phyloP scores from a whole-genome alignment of 768 basidiomycete genomes.

The Calocybe cyanea region DNA sequence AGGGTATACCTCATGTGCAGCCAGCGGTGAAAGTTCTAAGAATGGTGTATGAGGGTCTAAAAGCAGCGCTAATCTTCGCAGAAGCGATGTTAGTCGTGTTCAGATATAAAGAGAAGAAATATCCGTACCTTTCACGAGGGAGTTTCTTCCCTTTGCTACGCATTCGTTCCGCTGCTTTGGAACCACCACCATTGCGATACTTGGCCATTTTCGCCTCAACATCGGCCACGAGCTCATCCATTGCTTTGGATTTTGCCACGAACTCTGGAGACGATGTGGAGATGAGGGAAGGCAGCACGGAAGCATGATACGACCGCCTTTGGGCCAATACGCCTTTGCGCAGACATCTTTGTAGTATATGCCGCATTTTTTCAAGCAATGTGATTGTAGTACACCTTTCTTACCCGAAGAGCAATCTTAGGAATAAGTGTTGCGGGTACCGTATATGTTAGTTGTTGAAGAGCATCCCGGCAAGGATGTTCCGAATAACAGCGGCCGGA shows the following conservation, averaged over 20 bases:
- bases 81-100: background rate
- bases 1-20: conserved; percentile 84
- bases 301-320: conserved; percentile 58
- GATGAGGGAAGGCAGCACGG: conserved; percentile 68
- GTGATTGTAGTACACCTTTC: too few relatives aligned
- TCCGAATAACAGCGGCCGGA: conserved; percentile 35
- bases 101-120: background rate
- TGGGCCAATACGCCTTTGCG: conserved; percentile 8
- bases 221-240: conserved; percentile 67
- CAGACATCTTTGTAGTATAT: conserved; percentile 15
- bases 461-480: conserved; percentile 13
- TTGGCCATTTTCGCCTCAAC: conserved; percentile 55
- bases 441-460: conserved; percentile 5
- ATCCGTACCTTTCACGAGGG: conserved; percentile 73
- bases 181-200: conserved; percentile 69
- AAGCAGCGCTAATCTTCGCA: conserved; percentile 58
- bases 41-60: conserved; percentile 88
- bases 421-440: background rate
- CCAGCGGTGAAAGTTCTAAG: conserved; percentile 81
- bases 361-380: conserved; percentile 13
- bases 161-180: conserved; percentile 73
- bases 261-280: conserved; percentile 74
- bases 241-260: conserved; percentile 55
- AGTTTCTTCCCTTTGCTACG: conserved; percentile 74
- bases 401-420: background rate